These are phyloP conservation scores for Zymoseptoria pseudotritici DNA, from an alignment of 2,329 filamentous ascomycete species.

Conservation along the genomic window DNA sequence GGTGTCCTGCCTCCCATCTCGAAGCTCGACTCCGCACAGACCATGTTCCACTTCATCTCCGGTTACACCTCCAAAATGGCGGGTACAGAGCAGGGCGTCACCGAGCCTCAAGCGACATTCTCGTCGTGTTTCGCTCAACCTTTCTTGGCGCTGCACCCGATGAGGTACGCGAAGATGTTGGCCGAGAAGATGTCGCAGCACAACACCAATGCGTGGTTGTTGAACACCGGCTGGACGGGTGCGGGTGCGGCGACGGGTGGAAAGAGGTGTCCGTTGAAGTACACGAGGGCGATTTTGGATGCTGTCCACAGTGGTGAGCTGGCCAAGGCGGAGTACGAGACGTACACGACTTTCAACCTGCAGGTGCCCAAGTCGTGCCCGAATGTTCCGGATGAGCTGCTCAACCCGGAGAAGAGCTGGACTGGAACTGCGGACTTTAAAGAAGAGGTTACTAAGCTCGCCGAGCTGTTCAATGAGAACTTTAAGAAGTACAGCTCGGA, in stretches of 20 bases:
- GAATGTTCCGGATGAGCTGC: constrained; percentile 79
- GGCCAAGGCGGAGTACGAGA: constrained; percentile 87
- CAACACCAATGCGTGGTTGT: constrained; percentile 93
- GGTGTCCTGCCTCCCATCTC: constrained; percentile 97
- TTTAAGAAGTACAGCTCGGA: constrained; percentile 89
- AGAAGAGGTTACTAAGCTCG: constrained; percentile 82
- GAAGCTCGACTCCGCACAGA: constrained; percentile 88
- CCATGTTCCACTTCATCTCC: constrained; percentile 99
- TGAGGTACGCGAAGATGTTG: constrained; percentile 98
- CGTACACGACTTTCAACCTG: constrained; percentile 93
- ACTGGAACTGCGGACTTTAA: constrained; percentile 76
- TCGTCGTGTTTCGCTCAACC: constrained; percentile 98
- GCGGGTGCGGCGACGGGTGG: constrained; percentile 79
- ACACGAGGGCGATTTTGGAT: constrained; percentile 96
- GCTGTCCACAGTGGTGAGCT: constrained; percentile 96
- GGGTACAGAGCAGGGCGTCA: constrained; percentile 93
- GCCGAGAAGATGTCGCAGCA: constrained; percentile 95
- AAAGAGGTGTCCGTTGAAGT: constrained; percentile 96
- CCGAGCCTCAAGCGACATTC: constrained; percentile 96
- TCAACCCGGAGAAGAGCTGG: constrained; percentile 94
- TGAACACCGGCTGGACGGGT: constrained; percentile 97
- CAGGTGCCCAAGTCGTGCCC: constrained; percentile 88
- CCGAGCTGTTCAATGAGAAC: constrained; percentile 85
- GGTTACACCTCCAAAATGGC: constrained; percentile 99
- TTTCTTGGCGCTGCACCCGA: constrained; percentile 96